Base-by-base conservation (phyloP, 139 green algal species). In the Chlorella sorokiniana region DNA sequence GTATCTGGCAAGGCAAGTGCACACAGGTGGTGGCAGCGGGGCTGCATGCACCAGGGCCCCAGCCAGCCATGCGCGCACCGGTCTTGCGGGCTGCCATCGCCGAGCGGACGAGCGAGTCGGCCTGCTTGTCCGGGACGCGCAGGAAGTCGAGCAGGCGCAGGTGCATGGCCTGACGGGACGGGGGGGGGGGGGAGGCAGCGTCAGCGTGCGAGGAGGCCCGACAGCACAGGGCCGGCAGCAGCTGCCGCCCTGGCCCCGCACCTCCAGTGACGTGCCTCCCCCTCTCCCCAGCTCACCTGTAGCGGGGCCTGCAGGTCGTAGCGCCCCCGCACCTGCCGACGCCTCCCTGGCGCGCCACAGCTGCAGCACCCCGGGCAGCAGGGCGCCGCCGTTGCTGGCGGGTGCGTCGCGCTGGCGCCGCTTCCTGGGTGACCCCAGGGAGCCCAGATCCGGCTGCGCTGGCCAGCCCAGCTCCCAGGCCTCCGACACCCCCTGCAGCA, bases 241-340 rank as follows among this genome's bases (percentile, higher is more conserved):
- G n/a, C n/a, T n/a, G n/a, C n/a, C n/a, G n/a, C n/a, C n/a, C n/a
- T n/a, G n/a, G n/a, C n/a, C n/a, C n/a, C n/a, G n/a, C n/a, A n/a
- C n/a, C n/a, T n/a, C n/a, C n/a, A n/a, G n/a, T n/a, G n/a, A n/a
- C n/a, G n/a, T 59, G 48, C 48, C 48, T 65, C 6, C 56, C 56
- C 6, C 18, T 10, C 29, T 59, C 27, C 27, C 38, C 29, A 59
- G 25, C 38, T 31, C 14, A 40, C 75, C 75, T 92, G 83, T 41
- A 94, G 82, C 0, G 90, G 93, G 78, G 94, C 86, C 54, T 83
- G 62, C 54, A 93, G 73, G 51, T 82, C 59, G 61, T 87, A 92
- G n/a, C 78, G 82, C 63, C 59, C 67, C 80, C 42, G 27, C 67
- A 6, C 65, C 64, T 23, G 71, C 45, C 7, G 41, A 33, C 29